Conservation (phyloP, 2,329 filamentous ascomycete species). For the Ampelomyces quisqualis region DNA sequence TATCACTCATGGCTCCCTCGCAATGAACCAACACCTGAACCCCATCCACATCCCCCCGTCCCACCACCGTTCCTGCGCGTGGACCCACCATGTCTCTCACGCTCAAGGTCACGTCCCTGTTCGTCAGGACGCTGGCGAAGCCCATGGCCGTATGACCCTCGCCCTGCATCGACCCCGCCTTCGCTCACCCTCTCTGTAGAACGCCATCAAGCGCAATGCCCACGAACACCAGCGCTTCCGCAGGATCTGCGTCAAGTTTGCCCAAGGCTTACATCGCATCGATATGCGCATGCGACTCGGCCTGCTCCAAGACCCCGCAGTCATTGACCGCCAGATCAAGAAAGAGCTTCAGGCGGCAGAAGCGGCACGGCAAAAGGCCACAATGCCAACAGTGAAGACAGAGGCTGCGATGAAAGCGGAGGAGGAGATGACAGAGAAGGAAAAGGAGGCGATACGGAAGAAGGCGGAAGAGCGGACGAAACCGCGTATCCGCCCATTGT, state of each 20-base stretch:
- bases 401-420: constrained; percentile 61
- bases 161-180: too few relatives aligned
- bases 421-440: constrained; percentile 51
- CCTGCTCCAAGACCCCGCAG: constrained; percentile 61
- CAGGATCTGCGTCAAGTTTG: constrained; percentile 60
- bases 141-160: constrained; percentile 61
- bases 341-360: constrained; percentile 58
- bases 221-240: constrained; percentile 69
- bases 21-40: constrained; percentile 8
- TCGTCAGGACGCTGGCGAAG: constrained; percentile 66
- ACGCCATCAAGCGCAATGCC: constrained; percentile 66
- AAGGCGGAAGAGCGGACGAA: constrained; percentile 41
- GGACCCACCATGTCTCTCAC: constrained; percentile 60
- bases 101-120: constrained; percentile 65
- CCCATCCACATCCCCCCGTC: constrained; percentile 3
- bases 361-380: constrained; percentile 53
- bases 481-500: constrained; percentile 63
- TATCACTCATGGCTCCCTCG: not conserved
- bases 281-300: constrained; percentile 70
- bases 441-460: constrained; percentile 52
- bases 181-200: constrained; percentile 48
- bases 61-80: constrained; percentile 6
- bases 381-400: constrained; percentile 62
- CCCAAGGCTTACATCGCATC: constrained; percentile 63
- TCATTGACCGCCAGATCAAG: constrained; percentile 54